Evolutionary conservation across 441 rosid species (phyloP), one percentile per base, ranked within the genome.

Genomic region (Bruguiera hainesii): DNA sequence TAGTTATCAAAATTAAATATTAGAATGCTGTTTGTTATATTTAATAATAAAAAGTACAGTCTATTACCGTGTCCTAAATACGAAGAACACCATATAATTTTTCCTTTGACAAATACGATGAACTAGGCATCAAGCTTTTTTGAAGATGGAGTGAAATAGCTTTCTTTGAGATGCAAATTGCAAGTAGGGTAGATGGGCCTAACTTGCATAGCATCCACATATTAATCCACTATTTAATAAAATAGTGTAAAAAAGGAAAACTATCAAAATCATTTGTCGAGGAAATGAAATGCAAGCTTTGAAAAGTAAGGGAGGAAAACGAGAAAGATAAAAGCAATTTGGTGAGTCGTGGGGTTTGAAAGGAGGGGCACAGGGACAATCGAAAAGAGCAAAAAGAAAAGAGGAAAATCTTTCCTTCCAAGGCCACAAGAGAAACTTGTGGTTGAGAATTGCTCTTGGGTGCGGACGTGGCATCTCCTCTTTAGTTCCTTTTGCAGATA

Each of bases 401-500:
- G 63, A 73, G 72, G 10, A 35, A 66, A 63, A 63, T 71, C 75
- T 75, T 67, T 65, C 66, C 75, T 72, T 11, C 48, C 76, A 73
- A 78, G 85, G 82, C 96, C 88, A 88, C 87, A 85, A 79, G 80
- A 50, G 29, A 23, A 82, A 66, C 79, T 80, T 85, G 90, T 88
- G 98, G 98, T 87, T 87, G 71, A 85, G 68, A 86, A 84, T 80
- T 55, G 25, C 65, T 75, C 72, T 62, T 51, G 51, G 11, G 0
- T 19, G 81, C 60, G 80, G 86, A 90, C 89, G 89, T 93, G 98
- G 87, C 88, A 59, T 19, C 19, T 18, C 73, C 65, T 23, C 1
- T 21, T 0, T 3, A 75, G 80, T 39, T 21, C 16, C 6, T 6
- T 13, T 3, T 1, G 75, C 72, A 81, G 86, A 85, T 83, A 77